A percentile compares a stretch with the other conserved stretches of the same genome.
Evolutionary conservation across 2,329 filamentous ascomycete genomes (phyloP).

Genomic region (Phyllosticta ampelicida): DNA sequence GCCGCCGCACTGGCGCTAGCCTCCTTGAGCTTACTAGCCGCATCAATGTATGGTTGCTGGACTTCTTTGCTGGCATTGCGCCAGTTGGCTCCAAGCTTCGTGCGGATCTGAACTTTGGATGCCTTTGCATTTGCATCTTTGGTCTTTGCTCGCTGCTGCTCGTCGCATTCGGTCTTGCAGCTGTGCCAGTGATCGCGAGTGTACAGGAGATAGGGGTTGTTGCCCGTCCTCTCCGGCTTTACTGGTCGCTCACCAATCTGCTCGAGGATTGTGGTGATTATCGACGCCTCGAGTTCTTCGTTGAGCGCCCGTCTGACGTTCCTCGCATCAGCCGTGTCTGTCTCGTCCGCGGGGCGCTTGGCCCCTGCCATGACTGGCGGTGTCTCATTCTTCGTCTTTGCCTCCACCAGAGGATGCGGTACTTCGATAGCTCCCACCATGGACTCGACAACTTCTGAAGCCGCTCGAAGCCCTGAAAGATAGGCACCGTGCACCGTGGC

Average conservation of each 20-base stretch:
- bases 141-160: slow-evolving; percentile 52
- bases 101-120: slow-evolving; percentile 62
- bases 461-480: slow-evolving; percentile 80
- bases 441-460: slow-evolving; percentile 70
- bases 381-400: slow-evolving; percentile 36
- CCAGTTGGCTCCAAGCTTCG: slow-evolving; percentile 86
- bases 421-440: slow-evolving; percentile 74
- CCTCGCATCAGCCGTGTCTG: slow-evolving; percentile 10
- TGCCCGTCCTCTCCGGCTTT: slow-evolving; percentile 60
- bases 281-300: slow-evolving; percentile 45
- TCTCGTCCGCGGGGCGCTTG: slow-evolving; percentile 12
- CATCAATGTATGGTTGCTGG: slow-evolving; percentile 67
- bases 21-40: slow-evolving; percentile 60
- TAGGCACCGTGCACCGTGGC: slow-evolving; percentile 97
- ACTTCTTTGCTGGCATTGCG: slow-evolving; percentile 60
- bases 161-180: slow-evolving; percentile 55
- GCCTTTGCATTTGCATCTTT: slow-evolving; percentile 58
- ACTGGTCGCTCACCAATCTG: slow-evolving; percentile 65
- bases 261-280: slow-evolving; percentile 45
- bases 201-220: slow-evolving; percentile 83
- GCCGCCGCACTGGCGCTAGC: slow-evolving; percentile 48
- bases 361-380: background rate
- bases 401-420: slow-evolving; percentile 58
- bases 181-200: slow-evolving; percentile 62
- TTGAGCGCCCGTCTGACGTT: slow-evolving; percentile 20